phyloP scores from a whole-genome alignment of 495 filamentous ascomycete genomes.

The Neurospora africana region DNA sequence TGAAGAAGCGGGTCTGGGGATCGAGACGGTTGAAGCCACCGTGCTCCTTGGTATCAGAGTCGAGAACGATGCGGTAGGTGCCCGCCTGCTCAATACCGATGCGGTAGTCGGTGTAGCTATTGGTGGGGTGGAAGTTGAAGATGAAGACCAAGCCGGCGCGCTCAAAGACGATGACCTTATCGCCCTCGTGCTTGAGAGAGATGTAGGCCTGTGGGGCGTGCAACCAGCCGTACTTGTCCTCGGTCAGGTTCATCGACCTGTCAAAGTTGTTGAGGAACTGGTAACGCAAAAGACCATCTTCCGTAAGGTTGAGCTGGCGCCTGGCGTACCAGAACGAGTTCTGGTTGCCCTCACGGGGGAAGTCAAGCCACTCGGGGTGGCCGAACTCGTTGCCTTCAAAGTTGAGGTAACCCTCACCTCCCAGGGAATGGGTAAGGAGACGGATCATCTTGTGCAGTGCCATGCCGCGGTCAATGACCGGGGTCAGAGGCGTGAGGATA shows the following conservation, averaged over 20 bases:
- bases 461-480: slow-evolving; percentile 84
- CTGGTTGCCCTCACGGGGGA: slow-evolving; percentile 85
- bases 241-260: slow-evolving; percentile 74
- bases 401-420: slow-evolving; percentile 95
- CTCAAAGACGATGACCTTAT: slow-evolving; percentile 96
- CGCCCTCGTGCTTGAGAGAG: slow-evolving; percentile 82
- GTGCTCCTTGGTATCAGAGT: slow-evolving; percentile 65
- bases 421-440: slow-evolving; percentile 83
- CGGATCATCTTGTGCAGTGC: slow-evolving; percentile 95
- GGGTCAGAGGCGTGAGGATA: slow-evolving; percentile 65
- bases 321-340: slow-evolving; percentile 97
- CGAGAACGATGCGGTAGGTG: slow-evolving; percentile 81
- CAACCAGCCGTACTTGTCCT: slow-evolving; percentile 89
- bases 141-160: slow-evolving; percentile 81
- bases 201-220: slow-evolving; percentile 81
- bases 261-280: slow-evolving; percentile 92
- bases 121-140: slow-evolving; percentile 89
- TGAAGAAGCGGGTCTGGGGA: slow-evolving; percentile 75
- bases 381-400: slow-evolving; percentile 99
- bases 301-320: slow-evolving; percentile 85
- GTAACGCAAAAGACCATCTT: slow-evolving; percentile 79
- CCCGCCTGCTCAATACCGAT: slow-evolving; percentile 76
- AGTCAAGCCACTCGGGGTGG: slow-evolving; percentile 98
- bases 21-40: slow-evolving; percentile 74
- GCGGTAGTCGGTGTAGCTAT: slow-evolving; percentile 86